A percentile compares a stretch with the other conserved stretches of the same genome.
Evolutionary conservation across 805 yeast species (phyloP).

Genomic region (Metschnikowia reukaufii): DNA sequence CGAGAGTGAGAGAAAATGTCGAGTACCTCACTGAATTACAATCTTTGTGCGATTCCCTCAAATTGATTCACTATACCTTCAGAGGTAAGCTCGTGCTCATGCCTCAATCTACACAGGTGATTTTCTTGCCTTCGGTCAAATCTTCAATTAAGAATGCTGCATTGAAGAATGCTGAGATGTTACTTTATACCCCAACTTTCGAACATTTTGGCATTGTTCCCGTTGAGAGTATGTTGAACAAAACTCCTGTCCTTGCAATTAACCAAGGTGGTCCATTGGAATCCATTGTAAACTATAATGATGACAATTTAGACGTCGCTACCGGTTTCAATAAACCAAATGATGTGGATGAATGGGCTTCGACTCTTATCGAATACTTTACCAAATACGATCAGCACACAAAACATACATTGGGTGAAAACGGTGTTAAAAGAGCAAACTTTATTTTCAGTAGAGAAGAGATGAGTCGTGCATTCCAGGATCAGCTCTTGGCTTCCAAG

Average conservation of each 20-base stretch:
- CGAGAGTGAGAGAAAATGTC: constrained; percentile 71
- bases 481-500: constrained; percentile 15
- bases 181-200: constrained; percentile 83
- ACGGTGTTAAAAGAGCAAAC: constrained; percentile 39
- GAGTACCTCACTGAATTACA: constrained; percentile 65
- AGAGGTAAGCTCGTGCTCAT: constrained; percentile 38
- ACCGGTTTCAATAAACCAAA: constrained; percentile 64
- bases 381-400: constrained; percentile 20
- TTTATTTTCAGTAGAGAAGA: constrained; percentile 45
- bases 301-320: constrained; percentile 33
- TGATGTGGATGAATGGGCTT: constrained; percentile 51
- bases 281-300: constrained; percentile 48
- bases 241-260: constrained; percentile 82
- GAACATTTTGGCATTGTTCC: constrained; percentile 99
- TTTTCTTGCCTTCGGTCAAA: constrained; percentile 81
- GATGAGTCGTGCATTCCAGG: constrained; percentile 37
- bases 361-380: constrained; percentile 44
- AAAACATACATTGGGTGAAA: constrained; percentile 30
- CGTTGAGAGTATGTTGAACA: constrained; percentile 84
- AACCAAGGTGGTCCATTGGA: constrained; percentile 94
- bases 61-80: constrained; percentile 47
- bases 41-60: constrained; percentile 43
- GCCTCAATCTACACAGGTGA: constrained; percentile 46
- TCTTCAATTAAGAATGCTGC: constrained; percentile 63
- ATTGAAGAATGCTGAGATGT: constrained; percentile 53